Percentiles rank a stretch among this genome's conserved stretches.
These are phyloP conservation scores for Neotropicomus parvogracilis DNA, from an alignment of 1,284 basidiomycete genomes.

Conservation along the genomic window DNA sequence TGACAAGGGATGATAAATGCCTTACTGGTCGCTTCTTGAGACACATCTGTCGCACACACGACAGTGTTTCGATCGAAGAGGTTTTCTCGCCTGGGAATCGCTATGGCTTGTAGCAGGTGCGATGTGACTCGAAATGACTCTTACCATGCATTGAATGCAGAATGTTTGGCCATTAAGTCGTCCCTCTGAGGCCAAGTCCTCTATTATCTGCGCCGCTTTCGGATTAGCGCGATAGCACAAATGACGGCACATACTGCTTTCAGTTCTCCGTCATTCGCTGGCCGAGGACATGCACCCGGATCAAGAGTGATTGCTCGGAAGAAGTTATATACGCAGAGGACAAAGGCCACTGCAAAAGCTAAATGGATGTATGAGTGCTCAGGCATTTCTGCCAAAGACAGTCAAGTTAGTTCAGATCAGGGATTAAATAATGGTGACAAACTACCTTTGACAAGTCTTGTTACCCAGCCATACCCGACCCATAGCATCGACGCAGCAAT, in stretches of 20 bases:
- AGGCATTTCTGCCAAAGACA: slow-evolving; percentile 53
- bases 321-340: slow-evolving; percentile 84
- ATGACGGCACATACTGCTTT: slow-evolving; percentile 58
- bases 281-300: slow-evolving; percentile 84
- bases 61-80: slow-evolving; percentile 94
- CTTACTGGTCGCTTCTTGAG: slow-evolving; percentile 88
- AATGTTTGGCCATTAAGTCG: slow-evolving; percentile 93
- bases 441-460: slow-evolving; percentile 65
- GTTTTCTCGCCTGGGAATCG: slow-evolving; percentile 70
- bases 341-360: slow-evolving; percentile 66
- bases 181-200: slow-evolving; percentile 85
- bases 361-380: slow-evolving; percentile 75
- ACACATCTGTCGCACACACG: slow-evolving; percentile 88
- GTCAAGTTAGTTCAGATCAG: background rate
- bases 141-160: slow-evolving; percentile 90
- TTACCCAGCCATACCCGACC: slow-evolving; percentile 83
- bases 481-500: slow-evolving; percentile 84
- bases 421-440: background rate
- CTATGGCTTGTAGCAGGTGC: background rate
- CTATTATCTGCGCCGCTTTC: slow-evolving; percentile 60
- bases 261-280: slow-evolving; percentile 75
- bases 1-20: slow-evolving; percentile 12
- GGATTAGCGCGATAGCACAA: background rate
- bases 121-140: slow-evolving; percentile 15
- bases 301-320: slow-evolving; percentile 87